Evolutionary conservation across 1,139 yeast genomes (phyloP).

Genomic region (Protomyces inouyei): DNA sequence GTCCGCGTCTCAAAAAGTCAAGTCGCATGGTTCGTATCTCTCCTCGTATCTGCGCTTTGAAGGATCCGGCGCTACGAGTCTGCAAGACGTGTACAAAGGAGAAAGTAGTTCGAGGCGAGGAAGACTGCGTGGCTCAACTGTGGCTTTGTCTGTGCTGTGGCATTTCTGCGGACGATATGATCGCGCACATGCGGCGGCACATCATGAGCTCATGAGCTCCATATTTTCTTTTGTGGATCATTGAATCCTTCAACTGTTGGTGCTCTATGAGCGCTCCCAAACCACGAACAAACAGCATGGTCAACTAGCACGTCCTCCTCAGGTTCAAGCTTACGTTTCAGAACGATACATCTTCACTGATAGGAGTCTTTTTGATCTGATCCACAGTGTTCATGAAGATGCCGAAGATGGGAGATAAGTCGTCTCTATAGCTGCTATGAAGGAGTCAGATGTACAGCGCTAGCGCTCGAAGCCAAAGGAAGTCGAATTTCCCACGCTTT

Average conservation of each 20-base stretch:
- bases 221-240: constrained; percentile 24
- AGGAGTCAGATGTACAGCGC: too few relatives aligned
- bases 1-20: constrained; percentile 19
- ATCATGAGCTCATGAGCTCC: constrained; percentile 3
- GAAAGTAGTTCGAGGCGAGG: background rate
- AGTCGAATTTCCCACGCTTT: too few relatives aligned
- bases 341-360: too few relatives aligned
- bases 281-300: too few relatives aligned
- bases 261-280: too few relatives aligned
- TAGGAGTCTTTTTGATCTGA: too few relatives aligned
- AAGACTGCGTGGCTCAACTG: constrained; percentile 10
- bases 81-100: constrained; percentile 18
- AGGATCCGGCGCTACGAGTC: background rate
- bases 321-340: too few relatives aligned
- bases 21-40: constrained; percentile 12
- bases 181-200: constrained; percentile 19
- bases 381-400: too few relatives aligned
- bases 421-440: too few relatives aligned
- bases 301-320: too few relatives aligned
- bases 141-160: constrained; percentile 27
- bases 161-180: constrained; percentile 25
- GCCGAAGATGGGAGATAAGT: too few relatives aligned
- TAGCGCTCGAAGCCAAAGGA: too few relatives aligned
- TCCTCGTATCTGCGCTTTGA: constrained; percentile 14
- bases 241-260: constrained; percentile 11